Percentiles rank a stretch among this genome's conserved stretches.
Evolutionary conservation across 495 filamentous ascomycete species (phyloP).

Genomic region (Wilcoxina mikolae): DNA sequence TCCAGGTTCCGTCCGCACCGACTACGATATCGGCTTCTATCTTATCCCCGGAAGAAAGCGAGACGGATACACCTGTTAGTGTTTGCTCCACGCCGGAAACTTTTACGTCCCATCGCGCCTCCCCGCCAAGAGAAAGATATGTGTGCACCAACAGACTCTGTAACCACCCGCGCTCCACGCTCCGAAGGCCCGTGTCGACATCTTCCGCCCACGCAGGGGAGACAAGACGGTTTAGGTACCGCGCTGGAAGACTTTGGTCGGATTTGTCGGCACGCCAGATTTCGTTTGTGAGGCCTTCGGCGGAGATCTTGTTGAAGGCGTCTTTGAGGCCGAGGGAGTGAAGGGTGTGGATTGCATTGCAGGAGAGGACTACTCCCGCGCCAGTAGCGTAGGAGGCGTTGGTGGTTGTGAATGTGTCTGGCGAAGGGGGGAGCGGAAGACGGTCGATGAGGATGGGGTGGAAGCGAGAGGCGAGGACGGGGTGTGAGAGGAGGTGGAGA

Average conservation of each 20-base stretch:
- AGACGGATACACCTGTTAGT: neutral
- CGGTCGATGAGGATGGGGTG: slow-evolving; percentile 16
- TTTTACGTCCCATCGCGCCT: neutral
- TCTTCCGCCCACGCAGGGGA: slow-evolving; percentile 10
- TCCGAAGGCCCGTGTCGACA: slow-evolving; percentile 3
- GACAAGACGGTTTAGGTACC: slow-evolving; percentile 5
- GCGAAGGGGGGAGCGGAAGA: slow-evolving; percentile 3
- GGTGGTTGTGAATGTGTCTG: neutral
- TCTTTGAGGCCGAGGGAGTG: slow-evolving; percentile 7
- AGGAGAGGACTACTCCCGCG: slow-evolving; percentile 31
- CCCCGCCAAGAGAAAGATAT: neutral
- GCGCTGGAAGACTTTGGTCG: neutral
- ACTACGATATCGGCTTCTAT: slow-evolving; percentile 37
- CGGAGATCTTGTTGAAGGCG: slow-evolving; percentile 3
- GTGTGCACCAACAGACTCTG: neutral
- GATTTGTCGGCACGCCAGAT: slow-evolving; percentile 8
- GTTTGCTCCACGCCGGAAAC: neutral
- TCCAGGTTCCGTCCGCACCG: slow-evolving; percentile 47
- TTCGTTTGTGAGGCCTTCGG: neutral
- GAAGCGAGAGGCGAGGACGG: slow-evolving; percentile 6
- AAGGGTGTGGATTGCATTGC: slow-evolving; percentile 23
- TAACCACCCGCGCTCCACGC: slow-evolving; percentile 9
- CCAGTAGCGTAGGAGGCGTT: slow-evolving; percentile 7
- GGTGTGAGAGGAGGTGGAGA: slow-evolving; percentile 15
- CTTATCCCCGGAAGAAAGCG: slow-evolving; percentile 4